Conservation (phyloP, 2,329 filamentous ascomycete species). For the Pestalotiopsis sp. region DNA sequence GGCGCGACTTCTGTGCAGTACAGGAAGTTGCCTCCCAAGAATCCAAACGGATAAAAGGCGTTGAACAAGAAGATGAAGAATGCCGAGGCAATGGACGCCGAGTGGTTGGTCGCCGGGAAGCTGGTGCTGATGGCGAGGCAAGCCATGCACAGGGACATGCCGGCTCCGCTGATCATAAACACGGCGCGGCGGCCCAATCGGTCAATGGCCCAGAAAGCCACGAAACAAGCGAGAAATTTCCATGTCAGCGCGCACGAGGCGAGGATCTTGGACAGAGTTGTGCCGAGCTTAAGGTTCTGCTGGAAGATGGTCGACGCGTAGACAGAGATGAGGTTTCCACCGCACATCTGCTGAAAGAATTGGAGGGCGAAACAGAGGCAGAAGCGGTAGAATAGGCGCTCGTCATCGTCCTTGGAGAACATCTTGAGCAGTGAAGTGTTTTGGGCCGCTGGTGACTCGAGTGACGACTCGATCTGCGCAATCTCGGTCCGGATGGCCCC, state of each 20-base stretch:
- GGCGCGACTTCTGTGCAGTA: slow-evolving; percentile 64
- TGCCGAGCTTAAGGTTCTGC: slow-evolving; percentile 40
- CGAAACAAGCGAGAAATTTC: slow-evolving; percentile 44
- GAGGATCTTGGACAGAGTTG: slow-evolving; percentile 42
- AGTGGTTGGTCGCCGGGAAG: slow-evolving; percentile 44
- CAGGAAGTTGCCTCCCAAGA: slow-evolving; percentile 61
- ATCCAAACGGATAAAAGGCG: slow-evolving; percentile 62
- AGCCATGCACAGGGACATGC: slow-evolving; percentile 60
- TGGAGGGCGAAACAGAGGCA: slow-evolving; percentile 50
- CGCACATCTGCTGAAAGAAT: slow-evolving; percentile 53
- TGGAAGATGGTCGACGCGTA: slow-evolving; percentile 45
- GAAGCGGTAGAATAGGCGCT: slow-evolving; percentile 51
- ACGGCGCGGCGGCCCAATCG: slow-evolving; percentile 51
- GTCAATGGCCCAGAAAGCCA: slow-evolving; percentile 53
- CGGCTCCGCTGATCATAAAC: slow-evolving; percentile 53
- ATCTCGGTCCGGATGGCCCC: slow-evolving; percentile 40
- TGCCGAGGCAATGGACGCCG: slow-evolving; percentile 52
- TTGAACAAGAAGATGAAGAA: slow-evolving; percentile 64
- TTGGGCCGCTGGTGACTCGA: slow-evolving; percentile 42
- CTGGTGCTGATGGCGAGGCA: slow-evolving; percentile 54
- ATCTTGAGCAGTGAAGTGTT: slow-evolving; percentile 43
- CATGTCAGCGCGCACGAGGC: slow-evolving; percentile 54
- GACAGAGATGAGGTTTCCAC: slow-evolving; percentile 51
- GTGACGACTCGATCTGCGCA: slow-evolving; percentile 48
- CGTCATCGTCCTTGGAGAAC: slow-evolving; percentile 51